Percentiles rank a stretch among this genome's conserved stretches.
Evolutionary conservation across 2,329 filamentous ascomycete genomes (phyloP).

Genomic region (Parastagonospora nodorum): DNA sequence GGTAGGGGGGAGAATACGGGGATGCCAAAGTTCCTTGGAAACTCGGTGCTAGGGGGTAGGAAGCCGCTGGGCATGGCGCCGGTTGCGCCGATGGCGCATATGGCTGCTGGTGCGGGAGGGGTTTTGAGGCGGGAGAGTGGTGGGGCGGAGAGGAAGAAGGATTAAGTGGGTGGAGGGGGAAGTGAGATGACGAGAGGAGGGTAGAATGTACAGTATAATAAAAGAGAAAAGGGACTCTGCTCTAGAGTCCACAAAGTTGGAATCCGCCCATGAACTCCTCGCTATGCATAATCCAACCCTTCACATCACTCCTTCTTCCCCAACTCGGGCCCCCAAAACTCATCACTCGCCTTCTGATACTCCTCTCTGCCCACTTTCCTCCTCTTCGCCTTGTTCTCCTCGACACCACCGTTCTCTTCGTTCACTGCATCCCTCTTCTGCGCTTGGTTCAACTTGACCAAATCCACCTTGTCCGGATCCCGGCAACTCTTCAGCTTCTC

Average conservation of each 20-base stretch:
- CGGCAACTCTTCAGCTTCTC: constrained; percentile 75
- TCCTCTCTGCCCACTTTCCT: constrained; percentile 52
- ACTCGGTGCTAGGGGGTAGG: constrained; percentile 20
- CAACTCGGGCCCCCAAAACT: constrained; percentile 52
- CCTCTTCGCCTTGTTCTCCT: constrained; percentile 51
- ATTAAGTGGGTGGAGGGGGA: not conserved
- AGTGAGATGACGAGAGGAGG: not conserved
- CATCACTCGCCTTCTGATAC: constrained; percentile 51
- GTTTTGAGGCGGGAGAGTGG: not conserved
- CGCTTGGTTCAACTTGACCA: constrained; percentile 70
- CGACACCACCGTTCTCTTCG: constrained; percentile 35
- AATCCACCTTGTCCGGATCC: constrained; percentile 74
- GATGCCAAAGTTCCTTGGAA: constrained; percentile 11
- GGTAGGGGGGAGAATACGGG: not conserved
- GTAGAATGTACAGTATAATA: not conserved
- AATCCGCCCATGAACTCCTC: constrained; percentile 6
- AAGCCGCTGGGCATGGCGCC: constrained; percentile 18
- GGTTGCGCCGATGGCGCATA: constrained; percentile 28
- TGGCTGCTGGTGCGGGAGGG: not conserved
- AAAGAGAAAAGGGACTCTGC: not conserved
- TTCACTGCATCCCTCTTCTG: constrained; percentile 54
- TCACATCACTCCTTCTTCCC: constrained; percentile 10
- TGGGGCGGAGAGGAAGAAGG: not conserved
- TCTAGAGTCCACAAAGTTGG: not conserved
- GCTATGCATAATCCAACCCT: constrained; percentile 9